These are phyloP conservation scores for Salix udensis DNA, from an alignment of 345 rosid genomes.

Conservation along the genomic window DNA sequence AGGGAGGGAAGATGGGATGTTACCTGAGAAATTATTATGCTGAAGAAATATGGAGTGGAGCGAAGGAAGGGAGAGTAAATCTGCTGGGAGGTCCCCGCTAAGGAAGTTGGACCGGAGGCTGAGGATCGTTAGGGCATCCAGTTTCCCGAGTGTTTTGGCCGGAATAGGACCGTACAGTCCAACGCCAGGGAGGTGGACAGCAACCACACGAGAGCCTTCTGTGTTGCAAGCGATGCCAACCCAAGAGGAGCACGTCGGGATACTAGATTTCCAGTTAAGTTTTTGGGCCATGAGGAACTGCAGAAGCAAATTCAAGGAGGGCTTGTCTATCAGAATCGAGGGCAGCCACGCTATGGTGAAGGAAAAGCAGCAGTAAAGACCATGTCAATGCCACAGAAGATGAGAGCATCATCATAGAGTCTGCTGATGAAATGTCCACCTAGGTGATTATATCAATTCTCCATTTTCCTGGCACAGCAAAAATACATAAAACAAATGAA, in stretches of 20 bases:
- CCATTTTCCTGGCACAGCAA: conserved; percentile 8
- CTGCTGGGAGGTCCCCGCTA: conserved; percentile 65
- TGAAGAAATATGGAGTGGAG: conserved; percentile 66
- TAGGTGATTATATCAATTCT: conserved; percentile 6
- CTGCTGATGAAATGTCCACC: not conserved
- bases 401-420: conserved; percentile 38
- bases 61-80: conserved; percentile 67
- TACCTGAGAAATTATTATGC: conserved; percentile 72
- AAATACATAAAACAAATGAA: not conserved
- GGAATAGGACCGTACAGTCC: conserved; percentile 82
- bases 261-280: conserved; percentile 69
- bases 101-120: conserved; percentile 75
- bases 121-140: conserved; percentile 64
- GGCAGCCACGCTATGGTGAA: conserved; percentile 40
- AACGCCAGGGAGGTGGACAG: conserved; percentile 73
- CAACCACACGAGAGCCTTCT: conserved; percentile 51
- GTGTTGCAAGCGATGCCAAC: conserved; percentile 63
- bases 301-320: conserved; percentile 62
- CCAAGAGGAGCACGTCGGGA: conserved; percentile 62
- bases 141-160: conserved; percentile 60
- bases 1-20: conserved; percentile 54
- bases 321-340: conserved; percentile 63
- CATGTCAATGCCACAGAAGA: conserved; percentile 30
- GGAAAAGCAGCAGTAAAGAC: conserved; percentile 31
- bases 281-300: conserved; percentile 68